A percentile compares a stretch with the other conserved stretches of the same genome.
These are phyloP conservation scores for Sindora glabra DNA, from an alignment of 306 rosid genomes.

Conservation along the genomic window DNA sequence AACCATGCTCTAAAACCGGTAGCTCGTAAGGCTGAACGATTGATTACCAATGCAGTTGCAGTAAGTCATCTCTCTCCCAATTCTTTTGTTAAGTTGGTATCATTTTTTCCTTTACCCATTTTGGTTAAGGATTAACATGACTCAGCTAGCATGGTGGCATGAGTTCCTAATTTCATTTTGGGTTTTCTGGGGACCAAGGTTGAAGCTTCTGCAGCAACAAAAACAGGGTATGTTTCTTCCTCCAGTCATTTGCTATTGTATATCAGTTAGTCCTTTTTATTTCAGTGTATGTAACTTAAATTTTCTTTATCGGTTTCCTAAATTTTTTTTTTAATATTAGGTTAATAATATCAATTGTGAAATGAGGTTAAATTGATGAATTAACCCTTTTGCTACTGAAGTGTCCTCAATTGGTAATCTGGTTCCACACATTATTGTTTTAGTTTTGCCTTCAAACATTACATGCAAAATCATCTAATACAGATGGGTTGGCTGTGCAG, in stretches of 20 bases:
- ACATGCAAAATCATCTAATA: not conserved
- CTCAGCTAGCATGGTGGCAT: not conserved
- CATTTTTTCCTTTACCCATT: not conserved
- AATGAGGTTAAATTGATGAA: not conserved
- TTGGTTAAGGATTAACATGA: not conserved
- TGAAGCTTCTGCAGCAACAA: conserved; percentile 48
- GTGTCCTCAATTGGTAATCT: not conserved
- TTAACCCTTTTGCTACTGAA: not conserved
- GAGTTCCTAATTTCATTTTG: conserved; percentile 12
- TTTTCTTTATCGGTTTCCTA: too few relatives aligned
- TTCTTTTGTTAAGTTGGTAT: not conserved
- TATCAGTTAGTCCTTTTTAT: too few relatives aligned
- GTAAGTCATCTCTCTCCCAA: conserved; percentile 31
- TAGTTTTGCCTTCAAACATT: not conserved
- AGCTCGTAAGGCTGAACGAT: conserved; percentile 38
- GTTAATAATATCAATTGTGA: not conserved
- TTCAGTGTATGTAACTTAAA: not conserved
- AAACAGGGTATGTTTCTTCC: conserved; percentile 52
- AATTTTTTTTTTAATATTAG: not conserved
- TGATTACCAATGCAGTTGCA: conserved; percentile 74
- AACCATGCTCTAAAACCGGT: conserved; percentile 8
- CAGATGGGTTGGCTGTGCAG: not conserved
- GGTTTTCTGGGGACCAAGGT: conserved; percentile 42
- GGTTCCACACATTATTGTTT: too few relatives aligned
- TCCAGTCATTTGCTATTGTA: not conserved